These are phyloP conservation scores for Magnolia changhungtana DNA, from an alignment of 164 flowering plant species.

Conservation along the genomic window DNA sequence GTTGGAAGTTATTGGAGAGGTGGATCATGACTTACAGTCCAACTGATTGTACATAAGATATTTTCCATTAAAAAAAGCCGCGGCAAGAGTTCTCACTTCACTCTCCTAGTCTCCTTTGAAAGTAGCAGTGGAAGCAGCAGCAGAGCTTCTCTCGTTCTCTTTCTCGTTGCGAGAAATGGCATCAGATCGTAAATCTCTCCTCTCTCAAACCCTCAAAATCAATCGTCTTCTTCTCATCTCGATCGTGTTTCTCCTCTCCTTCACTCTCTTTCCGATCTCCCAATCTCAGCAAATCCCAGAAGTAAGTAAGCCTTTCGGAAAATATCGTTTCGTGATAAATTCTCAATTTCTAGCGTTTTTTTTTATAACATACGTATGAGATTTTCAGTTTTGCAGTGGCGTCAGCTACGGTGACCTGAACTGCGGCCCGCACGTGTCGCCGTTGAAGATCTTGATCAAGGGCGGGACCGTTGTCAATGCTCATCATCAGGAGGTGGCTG, in stretches of 20 bases:
- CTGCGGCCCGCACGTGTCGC: constrained; percentile 32
- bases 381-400: constrained; percentile 59
- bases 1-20: too few species aligned
- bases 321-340: neutral
- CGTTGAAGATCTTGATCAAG: constrained; percentile 71
- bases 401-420: constrained; percentile 41
- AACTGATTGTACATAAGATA: too few species aligned
- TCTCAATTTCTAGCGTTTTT: neutral
- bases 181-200: neutral
- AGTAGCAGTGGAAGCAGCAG: neutral
- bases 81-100: too few species aligned
- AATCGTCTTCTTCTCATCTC: neutral
- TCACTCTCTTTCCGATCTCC: constrained; percentile 2
- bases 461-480: constrained; percentile 98
- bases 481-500: constrained; percentile 75
- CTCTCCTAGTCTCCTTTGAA: too few species aligned
- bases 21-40: too few species aligned
- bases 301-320: constrained; percentile 13
- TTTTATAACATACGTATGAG: neutral
- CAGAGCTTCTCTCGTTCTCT: neutral
- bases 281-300: constrained; percentile 17
- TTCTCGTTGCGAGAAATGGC: neutral
- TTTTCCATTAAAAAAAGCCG: too few species aligned
- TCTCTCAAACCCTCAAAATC: neutral
- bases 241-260: constrained; percentile 4